Evolutionary conservation across 129 eudicot species (phyloP).

Genomic region (Glebionis coronaria): DNA sequence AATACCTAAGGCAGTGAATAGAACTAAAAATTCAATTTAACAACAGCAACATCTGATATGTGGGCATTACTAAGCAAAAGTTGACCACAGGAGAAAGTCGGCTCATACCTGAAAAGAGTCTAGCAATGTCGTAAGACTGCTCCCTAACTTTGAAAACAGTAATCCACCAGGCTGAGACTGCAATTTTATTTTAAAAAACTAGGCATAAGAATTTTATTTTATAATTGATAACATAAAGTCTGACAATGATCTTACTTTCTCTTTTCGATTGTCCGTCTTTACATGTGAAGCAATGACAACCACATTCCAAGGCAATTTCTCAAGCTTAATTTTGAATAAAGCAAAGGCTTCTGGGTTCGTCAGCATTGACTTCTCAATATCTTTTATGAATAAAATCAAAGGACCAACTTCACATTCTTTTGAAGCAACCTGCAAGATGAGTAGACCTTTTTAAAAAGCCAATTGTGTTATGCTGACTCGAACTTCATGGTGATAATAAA

Average conservation of each 20-base stretch:
- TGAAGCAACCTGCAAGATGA: conserved; percentile 57
- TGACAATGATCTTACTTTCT: conserved; percentile 53
- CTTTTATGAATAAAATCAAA: conserved; percentile 68
- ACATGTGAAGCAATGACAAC: conserved; percentile 82
- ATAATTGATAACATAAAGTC: too few species aligned
- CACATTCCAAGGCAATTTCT: conserved; percentile 61
- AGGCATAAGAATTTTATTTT: too few species aligned
- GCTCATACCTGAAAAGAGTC: conserved; percentile 81
- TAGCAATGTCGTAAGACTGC: conserved; percentile 71
- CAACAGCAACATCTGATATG: too few species aligned
- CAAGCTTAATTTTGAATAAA: conserved; percentile 69
- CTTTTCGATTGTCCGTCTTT: conserved; percentile 72
- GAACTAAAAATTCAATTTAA: too few species aligned
- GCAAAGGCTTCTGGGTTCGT: conserved; percentile 74
- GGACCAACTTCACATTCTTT: conserved; percentile 63
- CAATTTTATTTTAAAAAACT: conserved; percentile 5
- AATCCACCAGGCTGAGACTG: conserved; percentile 92
- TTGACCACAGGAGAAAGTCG: not conserved
- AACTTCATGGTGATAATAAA: too few species aligned
- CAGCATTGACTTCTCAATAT: conserved; percentile 77
- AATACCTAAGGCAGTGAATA: not conserved
- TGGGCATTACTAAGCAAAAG: too few species aligned
- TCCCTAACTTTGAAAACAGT: conserved; percentile 76
- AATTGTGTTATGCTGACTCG: too few species aligned
- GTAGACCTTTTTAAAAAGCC: not conserved